Percentiles rank a stretch among this genome's conserved stretches.
phyloP scores from a whole-genome alignment of 2,329 filamentous ascomycete genomes.

The Ophiostoma montium region DNA sequence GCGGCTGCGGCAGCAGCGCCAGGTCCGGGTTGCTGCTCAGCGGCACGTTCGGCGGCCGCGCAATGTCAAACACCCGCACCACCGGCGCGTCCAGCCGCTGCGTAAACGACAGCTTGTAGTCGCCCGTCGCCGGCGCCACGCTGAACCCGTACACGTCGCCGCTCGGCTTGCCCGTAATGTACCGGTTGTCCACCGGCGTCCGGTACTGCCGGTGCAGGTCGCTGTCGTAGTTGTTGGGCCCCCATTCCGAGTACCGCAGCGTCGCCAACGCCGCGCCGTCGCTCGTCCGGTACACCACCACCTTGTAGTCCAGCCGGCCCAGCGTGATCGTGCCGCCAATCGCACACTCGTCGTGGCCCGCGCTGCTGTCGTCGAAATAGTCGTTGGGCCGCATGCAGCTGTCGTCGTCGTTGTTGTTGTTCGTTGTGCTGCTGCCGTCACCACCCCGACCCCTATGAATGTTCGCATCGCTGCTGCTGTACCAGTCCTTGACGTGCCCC shows the following conservation, averaged over 20 bases:
- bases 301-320: conserved; percentile 77
- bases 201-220: conserved; percentile 78
- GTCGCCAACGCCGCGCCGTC: conserved; percentile 70
- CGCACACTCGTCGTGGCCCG: conserved; percentile 53
- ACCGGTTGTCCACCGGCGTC: conserved; percentile 68
- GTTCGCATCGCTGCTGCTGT: conserved; percentile 58
- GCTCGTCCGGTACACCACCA: conserved; percentile 60
- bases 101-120: conserved; percentile 45
- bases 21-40: conserved; percentile 57
- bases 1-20: conserved; percentile 74
- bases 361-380: conserved; percentile 40
- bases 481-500: conserved; percentile 69
- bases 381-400: conserved; percentile 61
- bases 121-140: conserved; percentile 28
- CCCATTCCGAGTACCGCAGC: conserved; percentile 88
- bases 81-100: conserved; percentile 64
- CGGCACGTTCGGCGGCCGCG: conserved; percentile 53
- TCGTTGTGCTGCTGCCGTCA: conserved; percentile 23
- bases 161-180: conserved; percentile 77
- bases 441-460: conserved; percentile 36
- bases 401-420: conserved; percentile 26
- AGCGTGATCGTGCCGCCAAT: conserved; percentile 69
- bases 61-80: conserved; percentile 78
- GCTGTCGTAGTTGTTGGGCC: conserved; percentile 76
- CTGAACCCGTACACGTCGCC: conserved; percentile 74